Evolutionary conservation across 352 stramenopile species (phyloP).

Genomic region (Phytopythium ostracodes): DNA sequence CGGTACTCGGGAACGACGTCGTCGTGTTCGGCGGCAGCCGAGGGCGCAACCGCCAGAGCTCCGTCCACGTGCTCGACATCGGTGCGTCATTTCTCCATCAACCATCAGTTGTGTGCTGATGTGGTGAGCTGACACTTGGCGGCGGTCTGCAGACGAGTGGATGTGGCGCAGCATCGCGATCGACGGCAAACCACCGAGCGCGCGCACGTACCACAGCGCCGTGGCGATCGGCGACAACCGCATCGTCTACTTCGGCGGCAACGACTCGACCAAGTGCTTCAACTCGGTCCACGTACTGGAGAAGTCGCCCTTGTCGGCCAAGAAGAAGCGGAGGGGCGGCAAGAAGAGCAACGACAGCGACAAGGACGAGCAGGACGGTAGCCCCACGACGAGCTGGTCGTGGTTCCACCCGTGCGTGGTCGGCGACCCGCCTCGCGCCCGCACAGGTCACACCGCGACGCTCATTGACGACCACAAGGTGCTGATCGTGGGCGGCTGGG

Average conservation of each 20-base stretch:
- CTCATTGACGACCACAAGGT: slow-evolving; percentile 86
- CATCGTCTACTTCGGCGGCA: slow-evolving; percentile 93
- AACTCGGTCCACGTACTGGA: slow-evolving; percentile 91
- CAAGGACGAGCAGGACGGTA: not conserved
- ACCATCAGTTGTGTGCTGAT: not conserved
- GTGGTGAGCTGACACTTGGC: not conserved
- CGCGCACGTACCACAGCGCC: slow-evolving; percentile 90
- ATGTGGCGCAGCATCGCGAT: slow-evolving; percentile 87
- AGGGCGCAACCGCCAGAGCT: slow-evolving; percentile 67
- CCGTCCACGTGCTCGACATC: slow-evolving; percentile 71
- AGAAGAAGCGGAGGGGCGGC: slow-evolving; percentile 7
- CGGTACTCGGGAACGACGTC: slow-evolving; percentile 66
- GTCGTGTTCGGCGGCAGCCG: slow-evolving; percentile 77
- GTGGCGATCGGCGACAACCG: slow-evolving; percentile 50
- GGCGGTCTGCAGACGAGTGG: slow-evolving; percentile 63
- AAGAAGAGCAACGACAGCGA: slow-evolving; percentile 12
- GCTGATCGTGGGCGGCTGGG: slow-evolving; percentile 92
- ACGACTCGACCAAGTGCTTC: slow-evolving; percentile 90
- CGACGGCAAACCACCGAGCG: slow-evolving; percentile 81
- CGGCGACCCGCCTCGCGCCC: slow-evolving; percentile 62
- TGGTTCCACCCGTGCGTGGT: slow-evolving; percentile 87
- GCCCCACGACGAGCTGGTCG: slow-evolving; percentile 37
- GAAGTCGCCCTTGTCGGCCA: slow-evolving; percentile 20
- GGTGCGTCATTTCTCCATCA: slow-evolving; percentile 24
- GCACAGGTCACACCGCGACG: slow-evolving; percentile 89